phyloP scores from a whole-genome alignment of 768 basidiomycete species.

The Filobasidium floriforme region DNA sequence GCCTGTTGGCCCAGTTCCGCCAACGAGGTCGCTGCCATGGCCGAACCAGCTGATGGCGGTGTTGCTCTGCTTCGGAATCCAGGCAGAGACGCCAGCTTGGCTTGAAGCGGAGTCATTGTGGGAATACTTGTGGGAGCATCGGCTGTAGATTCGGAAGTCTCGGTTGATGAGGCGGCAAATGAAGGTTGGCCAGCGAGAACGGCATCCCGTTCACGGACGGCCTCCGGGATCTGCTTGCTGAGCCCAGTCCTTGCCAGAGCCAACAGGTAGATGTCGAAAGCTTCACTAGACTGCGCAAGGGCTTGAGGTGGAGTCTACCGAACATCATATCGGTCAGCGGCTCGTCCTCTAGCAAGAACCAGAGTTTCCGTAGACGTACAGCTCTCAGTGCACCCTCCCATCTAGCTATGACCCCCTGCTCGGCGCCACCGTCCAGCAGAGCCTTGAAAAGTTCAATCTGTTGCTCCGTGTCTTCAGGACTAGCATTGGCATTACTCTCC shows the following conservation, averaged over 20 bases:
- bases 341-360: neutral
- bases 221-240: constrained; percentile 16
- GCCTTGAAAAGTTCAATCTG: constrained; percentile 36
- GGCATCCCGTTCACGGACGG: constrained; percentile 16
- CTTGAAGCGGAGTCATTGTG: neutral
- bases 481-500: constrained; percentile 32
- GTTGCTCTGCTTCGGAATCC: neutral
- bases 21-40: constrained; percentile 13
- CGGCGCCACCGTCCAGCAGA: constrained; percentile 30
- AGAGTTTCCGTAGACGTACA: neutral
- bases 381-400: constrained; percentile 14
- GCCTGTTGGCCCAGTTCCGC: constrained; percentile 33
- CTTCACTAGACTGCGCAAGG: constrained; percentile 24
- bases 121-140: neutral
- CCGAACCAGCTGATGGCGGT: constrained; percentile 2
- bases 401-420: constrained; percentile 30
- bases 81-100: neutral
- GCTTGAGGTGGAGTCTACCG: constrained; percentile 33
- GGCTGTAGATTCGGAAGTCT: neutral
- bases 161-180: neutral
- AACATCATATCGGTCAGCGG: constrained; percentile 24
- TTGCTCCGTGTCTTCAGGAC: constrained; percentile 24
- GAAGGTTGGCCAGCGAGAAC: neutral
- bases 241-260: constrained; percentile 19
- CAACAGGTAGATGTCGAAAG: constrained; percentile 21